phyloP scores from a whole-genome alignment of 345 rosid species.

The Populus davidiana region DNA sequence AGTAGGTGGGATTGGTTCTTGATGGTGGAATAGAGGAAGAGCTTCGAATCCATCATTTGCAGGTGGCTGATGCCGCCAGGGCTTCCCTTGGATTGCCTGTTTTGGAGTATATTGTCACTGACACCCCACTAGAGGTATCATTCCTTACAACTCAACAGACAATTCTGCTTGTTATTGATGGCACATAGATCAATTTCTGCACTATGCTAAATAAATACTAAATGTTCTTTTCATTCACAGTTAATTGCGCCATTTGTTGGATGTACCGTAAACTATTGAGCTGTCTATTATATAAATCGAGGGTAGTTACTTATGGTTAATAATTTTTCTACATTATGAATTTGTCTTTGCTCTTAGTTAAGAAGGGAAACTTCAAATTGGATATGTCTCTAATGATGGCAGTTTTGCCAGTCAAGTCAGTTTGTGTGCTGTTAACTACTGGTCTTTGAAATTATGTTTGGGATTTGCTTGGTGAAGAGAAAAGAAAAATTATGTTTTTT shows the following conservation, averaged over 20 bases:
- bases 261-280: too few species aligned
- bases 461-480: not conserved
- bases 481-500: not conserved
- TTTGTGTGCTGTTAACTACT: not conserved
- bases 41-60: conserved; percentile 54
- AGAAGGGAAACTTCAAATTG: not conserved
- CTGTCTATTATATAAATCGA: too few species aligned
- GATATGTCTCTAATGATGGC: not conserved
- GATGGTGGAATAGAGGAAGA: conserved; percentile 60
- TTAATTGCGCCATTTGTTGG: too few species aligned
- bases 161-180: not conserved
- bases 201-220: too few species aligned
- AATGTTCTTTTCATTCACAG: too few species aligned
- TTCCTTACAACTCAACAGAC: not conserved
- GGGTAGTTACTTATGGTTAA: not conserved
- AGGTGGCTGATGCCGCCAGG: conserved; percentile 62
- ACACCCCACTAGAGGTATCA: conserved; percentile 43
- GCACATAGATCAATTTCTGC: too few species aligned
- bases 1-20: conserved; percentile 64
- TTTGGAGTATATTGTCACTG: conserved; percentile 49
- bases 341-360: not conserved
- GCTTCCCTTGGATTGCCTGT: conserved; percentile 77
- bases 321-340: not conserved
- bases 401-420: not conserved
- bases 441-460: not conserved